A percentile compares a stretch with the other conserved stretches of the same genome.
These are phyloP conservation scores for Ambrosiella xylebori DNA, from an alignment of 2,329 filamentous ascomycete species.

Conservation along the genomic window DNA sequence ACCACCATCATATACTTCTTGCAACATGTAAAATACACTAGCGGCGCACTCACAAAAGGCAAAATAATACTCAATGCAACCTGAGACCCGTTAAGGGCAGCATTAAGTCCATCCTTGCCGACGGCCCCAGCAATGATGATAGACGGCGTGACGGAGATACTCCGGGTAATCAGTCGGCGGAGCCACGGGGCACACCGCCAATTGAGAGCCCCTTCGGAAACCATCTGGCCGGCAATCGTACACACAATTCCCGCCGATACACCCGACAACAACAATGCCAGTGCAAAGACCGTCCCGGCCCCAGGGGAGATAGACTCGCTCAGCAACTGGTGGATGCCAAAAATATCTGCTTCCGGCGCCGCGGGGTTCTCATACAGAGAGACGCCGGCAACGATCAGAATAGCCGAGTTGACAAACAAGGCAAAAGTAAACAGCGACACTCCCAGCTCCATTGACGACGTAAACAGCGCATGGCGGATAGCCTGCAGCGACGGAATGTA, in stretches of 20 bases:
- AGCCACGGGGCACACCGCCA: constrained; percentile 65
- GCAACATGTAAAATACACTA: constrained; percentile 72
- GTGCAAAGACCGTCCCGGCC: constrained; percentile 68
- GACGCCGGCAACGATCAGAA: constrained; percentile 66
- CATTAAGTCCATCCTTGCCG: constrained; percentile 50
- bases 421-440: constrained; percentile 67
- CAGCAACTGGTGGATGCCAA: constrained; percentile 63
- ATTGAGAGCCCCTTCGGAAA: constrained; percentile 63
- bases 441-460: constrained; percentile 52
- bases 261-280: constrained; percentile 65
- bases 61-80: constrained; percentile 63
- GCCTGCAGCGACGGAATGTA: constrained; percentile 57
- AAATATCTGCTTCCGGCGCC: constrained; percentile 57
- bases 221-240: constrained; percentile 80
- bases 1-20: constrained; percentile 63
- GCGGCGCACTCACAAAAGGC: constrained; percentile 65
- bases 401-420: constrained; percentile 68
- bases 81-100: constrained; percentile 58
- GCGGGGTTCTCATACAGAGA: constrained; percentile 47
- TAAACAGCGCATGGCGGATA: constrained; percentile 57
- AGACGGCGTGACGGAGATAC: constrained; percentile 63
- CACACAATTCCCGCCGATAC: constrained; percentile 73
- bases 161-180: constrained; percentile 58
- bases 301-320: constrained; percentile 50
- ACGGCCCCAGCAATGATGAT: constrained; percentile 73